These are phyloP conservation scores for Dictyostelium purpureum DNA, from an alignment of 78 protist genomes.

Conservation along the genomic window DNA sequence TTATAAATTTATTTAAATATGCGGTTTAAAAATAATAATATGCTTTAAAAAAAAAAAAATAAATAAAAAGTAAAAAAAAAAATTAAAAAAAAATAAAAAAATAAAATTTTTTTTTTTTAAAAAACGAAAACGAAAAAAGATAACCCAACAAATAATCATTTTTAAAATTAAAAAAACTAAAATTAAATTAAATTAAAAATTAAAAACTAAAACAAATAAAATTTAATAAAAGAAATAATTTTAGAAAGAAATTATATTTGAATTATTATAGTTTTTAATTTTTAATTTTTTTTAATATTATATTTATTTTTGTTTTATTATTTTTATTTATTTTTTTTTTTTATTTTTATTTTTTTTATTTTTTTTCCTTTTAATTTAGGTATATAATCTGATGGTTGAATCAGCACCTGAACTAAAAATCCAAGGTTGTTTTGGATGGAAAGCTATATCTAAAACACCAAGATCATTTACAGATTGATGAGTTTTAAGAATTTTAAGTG, in stretches of 20 bases:
- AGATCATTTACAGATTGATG: conserved; percentile 78
- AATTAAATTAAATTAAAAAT: no score
- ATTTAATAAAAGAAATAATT: no score
- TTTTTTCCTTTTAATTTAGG: conserved; percentile 6
- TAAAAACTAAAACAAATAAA: no score
- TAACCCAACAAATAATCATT: no score
- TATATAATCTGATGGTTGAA: conserved; percentile 81
- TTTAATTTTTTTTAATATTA: no score
- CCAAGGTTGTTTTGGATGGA: conserved; percentile 99
- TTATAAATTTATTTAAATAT: no score
- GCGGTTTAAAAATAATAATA: no score
- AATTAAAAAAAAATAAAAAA: neutral
- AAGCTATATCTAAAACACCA: conserved; percentile 92
- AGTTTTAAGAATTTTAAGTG: conserved; percentile 92
- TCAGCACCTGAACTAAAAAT: conserved; percentile 95
- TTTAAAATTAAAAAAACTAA: no score
- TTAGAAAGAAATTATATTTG: no score
- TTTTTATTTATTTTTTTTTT: neutral
- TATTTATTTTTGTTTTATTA: neutral
- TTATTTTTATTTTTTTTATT: neutral
- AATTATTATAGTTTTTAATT: no score
- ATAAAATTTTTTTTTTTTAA: neutral
- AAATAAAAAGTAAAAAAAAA: neutral
- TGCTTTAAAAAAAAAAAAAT: conserved; percentile 8
- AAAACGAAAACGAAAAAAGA: no score